Evolutionary conservation across 164 flowering plant species (phyloP), one percentile per base, ranked within the genome.

Genomic region (Malania oleifera): DNA sequence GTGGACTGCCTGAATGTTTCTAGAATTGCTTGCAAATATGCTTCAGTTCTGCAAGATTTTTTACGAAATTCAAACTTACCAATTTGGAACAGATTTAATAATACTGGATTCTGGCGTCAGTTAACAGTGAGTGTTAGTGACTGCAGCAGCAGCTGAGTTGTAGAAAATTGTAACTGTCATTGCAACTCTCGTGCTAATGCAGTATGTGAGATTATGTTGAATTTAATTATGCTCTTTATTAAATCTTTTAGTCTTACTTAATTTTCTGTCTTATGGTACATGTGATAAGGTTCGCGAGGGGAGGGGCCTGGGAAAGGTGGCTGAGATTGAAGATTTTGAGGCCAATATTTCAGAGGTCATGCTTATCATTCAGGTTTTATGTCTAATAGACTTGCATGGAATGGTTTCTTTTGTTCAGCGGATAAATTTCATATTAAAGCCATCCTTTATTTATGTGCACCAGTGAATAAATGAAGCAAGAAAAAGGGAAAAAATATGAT

Each of bases 61-160:
- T 67, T 93, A 56, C 87, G 80, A 52, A 54, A 72, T 15, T 88
- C 97, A 45, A 41, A 54, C 25, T 65, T 93, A 45, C 95, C 97
- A 26, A 22, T 83, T 59, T 93, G 99, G 99, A 83, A 90, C 64
- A 83, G 99, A 76, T 71, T 81, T 64, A 74, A 81, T 38, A 93
- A 90, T 69, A 75, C 73, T 66, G 97, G 99, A 17, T 90, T 88
- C 69, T 93, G 99, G 97, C 95, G 96, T 57, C 96, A 90, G 65
- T 74, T 93, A 34, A 90, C 95, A 28, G 96, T 93, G 71, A 52
- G 80, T 59, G 64, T 20, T 24, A 40, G 41, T 65, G 24, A 41
- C 54, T 62, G 53, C 6, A 17, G 35, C 13, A 23, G 54, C 24
- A 63, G 27, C 17, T 43, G 17, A 17, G 40, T 46, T 31, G 14